These are phyloP conservation scores for Benincasa hispida DNA, from an alignment of 306 rosid species.

Conservation along the genomic window DNA sequence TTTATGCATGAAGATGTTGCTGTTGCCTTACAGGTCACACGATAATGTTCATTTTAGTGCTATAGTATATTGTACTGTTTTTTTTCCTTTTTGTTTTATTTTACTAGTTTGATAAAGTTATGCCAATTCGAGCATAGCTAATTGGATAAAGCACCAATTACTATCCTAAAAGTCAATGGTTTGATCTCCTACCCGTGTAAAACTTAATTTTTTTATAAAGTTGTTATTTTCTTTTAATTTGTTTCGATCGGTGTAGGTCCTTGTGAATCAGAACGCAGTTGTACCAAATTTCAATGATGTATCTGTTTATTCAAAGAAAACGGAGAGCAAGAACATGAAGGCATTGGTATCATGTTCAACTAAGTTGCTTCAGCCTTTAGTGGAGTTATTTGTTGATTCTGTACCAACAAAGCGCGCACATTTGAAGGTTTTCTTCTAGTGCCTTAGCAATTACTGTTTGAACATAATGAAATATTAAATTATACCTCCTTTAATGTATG, in stretches of 20 bases:
- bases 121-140: too few relatives aligned
- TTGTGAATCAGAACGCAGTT: slow-evolving; percentile 67
- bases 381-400: slow-evolving; percentile 56
- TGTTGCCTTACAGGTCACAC: slow-evolving; percentile 55
- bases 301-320: slow-evolving; percentile 63
- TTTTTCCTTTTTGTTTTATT: background rate
- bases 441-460: slow-evolving; percentile 1
- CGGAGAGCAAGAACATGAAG: slow-evolving; percentile 54
- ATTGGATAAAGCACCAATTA: too few relatives aligned
- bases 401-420: slow-evolving; percentile 24
- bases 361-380: slow-evolving; percentile 45
- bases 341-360: slow-evolving; percentile 51
- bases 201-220: too few relatives aligned
- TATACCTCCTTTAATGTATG: background rate
- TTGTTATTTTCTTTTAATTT: slow-evolving; percentile 6
- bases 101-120: slow-evolving; percentile 5
- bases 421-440: slow-evolving; percentile 47
- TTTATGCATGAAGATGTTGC: slow-evolving; percentile 60
- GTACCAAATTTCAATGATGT: slow-evolving; percentile 14
- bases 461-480: background rate
- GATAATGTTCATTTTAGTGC: background rate
- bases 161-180: too few relatives aligned
- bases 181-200: too few relatives aligned
- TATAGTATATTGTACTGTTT: background rate
- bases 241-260: slow-evolving; percentile 37